These are phyloP conservation scores for Penicillium palitans DNA, from an alignment of 2,329 filamentous ascomycete species.

Conservation along the genomic window DNA sequence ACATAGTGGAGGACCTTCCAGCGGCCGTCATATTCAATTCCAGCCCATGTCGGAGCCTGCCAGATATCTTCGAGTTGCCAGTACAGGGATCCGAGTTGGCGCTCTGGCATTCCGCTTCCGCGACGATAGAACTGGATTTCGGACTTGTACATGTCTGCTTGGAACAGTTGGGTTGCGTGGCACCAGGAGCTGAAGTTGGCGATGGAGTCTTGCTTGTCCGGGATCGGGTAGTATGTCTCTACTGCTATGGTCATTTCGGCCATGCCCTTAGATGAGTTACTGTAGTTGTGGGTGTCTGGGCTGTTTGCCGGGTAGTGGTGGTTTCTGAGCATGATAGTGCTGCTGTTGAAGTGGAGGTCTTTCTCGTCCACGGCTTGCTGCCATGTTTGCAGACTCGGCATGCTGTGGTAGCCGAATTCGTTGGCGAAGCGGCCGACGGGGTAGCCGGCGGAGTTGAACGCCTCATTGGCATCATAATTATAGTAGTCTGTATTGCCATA, in stretches of 20 bases:
- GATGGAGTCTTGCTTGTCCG: conserved; percentile 53
- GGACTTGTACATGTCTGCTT: conserved; percentile 61
- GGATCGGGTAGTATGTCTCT: conserved; percentile 57
- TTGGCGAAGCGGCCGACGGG: conserved; percentile 62
- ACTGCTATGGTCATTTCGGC: conserved; percentile 61
- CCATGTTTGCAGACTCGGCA: conserved; percentile 63
- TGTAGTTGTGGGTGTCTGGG: conserved; percentile 49
- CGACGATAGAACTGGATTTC: conserved; percentile 64
- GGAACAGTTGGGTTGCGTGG: conserved; percentile 63
- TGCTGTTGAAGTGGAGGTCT: conserved; percentile 60
- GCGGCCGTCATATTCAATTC: conserved; percentile 62
- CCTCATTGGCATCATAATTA: conserved; percentile 55
- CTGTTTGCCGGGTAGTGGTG: conserved; percentile 59
- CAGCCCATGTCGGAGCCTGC: conserved; percentile 65
- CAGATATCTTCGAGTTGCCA: conserved; percentile 68
- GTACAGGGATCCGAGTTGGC: conserved; percentile 61
- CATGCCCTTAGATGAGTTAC: conserved; percentile 38
- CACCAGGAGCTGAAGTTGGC: conserved; percentile 65
- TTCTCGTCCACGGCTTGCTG: conserved; percentile 52
- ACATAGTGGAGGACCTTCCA: conserved; percentile 65
- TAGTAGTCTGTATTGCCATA: conserved; percentile 65
- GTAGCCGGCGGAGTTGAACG: conserved; percentile 58
- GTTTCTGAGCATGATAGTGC: conserved; percentile 57
- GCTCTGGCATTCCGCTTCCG: conserved; percentile 58
- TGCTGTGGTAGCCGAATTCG: conserved; percentile 64